Conservation (phyloP, 108 stramenopile genomes). For the Skeletonema potamos region DNA sequence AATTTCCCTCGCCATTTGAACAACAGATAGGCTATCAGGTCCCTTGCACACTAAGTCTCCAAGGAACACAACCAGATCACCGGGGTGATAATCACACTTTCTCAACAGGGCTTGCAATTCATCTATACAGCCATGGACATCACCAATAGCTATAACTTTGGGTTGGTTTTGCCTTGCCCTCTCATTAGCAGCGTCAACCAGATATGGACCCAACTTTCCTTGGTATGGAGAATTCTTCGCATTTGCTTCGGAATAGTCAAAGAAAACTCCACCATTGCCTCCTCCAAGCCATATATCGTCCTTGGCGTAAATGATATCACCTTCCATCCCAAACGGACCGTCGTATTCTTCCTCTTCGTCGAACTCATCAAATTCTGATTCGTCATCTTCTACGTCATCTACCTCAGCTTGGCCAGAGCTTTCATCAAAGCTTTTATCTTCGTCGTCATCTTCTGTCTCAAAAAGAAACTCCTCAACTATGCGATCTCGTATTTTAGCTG, state of each 20-base stretch:
- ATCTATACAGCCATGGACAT: conserved; percentile 85
- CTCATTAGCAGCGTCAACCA: conserved; percentile 70
- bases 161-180: conserved; percentile 74
- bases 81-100: conserved; percentile 42
- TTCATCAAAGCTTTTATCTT: conserved; percentile 25
- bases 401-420: conserved; percentile 14
- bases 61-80: conserved; percentile 71
- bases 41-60: conserved; percentile 95
- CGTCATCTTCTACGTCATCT: conserved; percentile 15
- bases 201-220: conserved; percentile 67
- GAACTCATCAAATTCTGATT: conserved; percentile 9
- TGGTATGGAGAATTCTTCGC: conserved; percentile 53
- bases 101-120: conserved; percentile 66
- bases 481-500: conserved; percentile 58
- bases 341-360: conserved; percentile 43
- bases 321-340: conserved; percentile 63
- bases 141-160: conserved; percentile 84
- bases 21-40: conserved; percentile 79
- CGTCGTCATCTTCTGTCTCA: conserved; percentile 68
- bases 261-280: conserved; percentile 68
- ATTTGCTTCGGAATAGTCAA: conserved; percentile 66
- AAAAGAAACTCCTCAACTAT: conserved; percentile 82
- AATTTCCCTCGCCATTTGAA: conserved; percentile 68
- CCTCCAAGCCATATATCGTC: conserved; percentile 76
- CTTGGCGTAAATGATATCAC: conserved; percentile 47